Percentiles rank a stretch among this genome's conserved stretches.
These are phyloP conservation scores for Oryza glaberrima DNA, from an alignment of 176 grass and related monocot genomes.

Conservation along the genomic window DNA sequence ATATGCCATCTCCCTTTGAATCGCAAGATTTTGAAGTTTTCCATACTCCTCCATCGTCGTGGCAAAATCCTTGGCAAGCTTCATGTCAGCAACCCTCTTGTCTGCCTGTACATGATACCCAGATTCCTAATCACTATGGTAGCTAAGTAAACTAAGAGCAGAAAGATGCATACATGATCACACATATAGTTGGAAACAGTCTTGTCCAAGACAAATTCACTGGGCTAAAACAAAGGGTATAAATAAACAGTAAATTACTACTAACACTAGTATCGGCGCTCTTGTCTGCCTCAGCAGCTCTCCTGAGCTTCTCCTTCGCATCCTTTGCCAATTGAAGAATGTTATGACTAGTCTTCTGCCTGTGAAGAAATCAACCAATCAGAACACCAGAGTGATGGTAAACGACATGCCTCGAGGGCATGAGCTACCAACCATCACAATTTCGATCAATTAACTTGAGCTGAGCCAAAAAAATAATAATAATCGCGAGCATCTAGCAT, in stretches of 20 bases:
- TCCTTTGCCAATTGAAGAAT: constrained; percentile 79
- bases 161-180: background rate
- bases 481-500: background rate
- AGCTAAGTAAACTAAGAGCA: background rate
- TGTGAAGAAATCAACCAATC: constrained; percentile 40
- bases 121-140: background rate
- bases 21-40: constrained; percentile 77
- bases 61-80: constrained; percentile 95
- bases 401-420: constrained; percentile 15
- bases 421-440: constrained; percentile 17
- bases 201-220: background rate
- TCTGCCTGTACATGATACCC: constrained; percentile 53
- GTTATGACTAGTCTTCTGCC: constrained; percentile 72
- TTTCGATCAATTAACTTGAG: constrained; percentile 10
- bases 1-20: constrained; percentile 80
- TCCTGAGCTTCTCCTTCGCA: constrained; percentile 81
- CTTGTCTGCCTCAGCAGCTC: constrained; percentile 66
- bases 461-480: background rate
- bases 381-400: background rate
- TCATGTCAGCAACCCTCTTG: constrained; percentile 84
- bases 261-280: constrained; percentile 69
- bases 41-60: constrained; percentile 80
- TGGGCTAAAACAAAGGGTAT: constrained; percentile 14
- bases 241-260: constrained; percentile 27
- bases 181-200: constrained; percentile 9